Evolutionary conservation across 805 yeast species (phyloP), one percentile per base, ranked within the genome.

Genomic region (Myxozyma sirexii): DNA sequence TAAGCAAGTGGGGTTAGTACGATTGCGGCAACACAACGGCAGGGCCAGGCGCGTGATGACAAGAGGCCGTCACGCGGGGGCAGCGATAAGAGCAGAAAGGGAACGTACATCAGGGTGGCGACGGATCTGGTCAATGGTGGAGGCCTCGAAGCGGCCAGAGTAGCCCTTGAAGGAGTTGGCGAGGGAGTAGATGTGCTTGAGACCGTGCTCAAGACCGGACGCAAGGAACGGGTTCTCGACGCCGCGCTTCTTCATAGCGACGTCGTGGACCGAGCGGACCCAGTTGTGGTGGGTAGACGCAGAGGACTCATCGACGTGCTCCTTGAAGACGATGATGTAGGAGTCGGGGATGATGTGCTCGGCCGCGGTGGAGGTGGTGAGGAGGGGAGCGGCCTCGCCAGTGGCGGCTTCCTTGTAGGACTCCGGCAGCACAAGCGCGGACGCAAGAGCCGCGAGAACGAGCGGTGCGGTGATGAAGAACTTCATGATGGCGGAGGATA

Each of bases 241-340:
- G 76, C 69, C 75, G 82, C 91, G 67, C 63, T 65, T 69, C 57
- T 59, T 50, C 60, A 71, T 67, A 33, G 62, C 57, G 55, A 57
- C 55, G 66, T 49, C 68, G 61, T 76, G 76, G 38, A 61, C 59
- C 41, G 60, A 56, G 45, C 59, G 60, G 45, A 68, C 68, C 84
- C 87, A 81, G 70, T 82, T 81, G 70, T 81, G 80, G 78, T 92
- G 97, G 79, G 83, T 81, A 42, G 78, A 76, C 33, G 82, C 77
- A 60, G 82, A 82, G 38, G 82, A 82, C 26, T 80, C 74, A 23
- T 81, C 69, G 35, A 84, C 78, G 54, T 78, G 82, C 56, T 83
- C 82, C 78, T 90, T 91, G 78, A 93, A 85, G 52, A 92, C 91
- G 67, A 94, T 78, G 65, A 94, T 92, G 79, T 90, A 94, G 69